Conservation (phyloP, 176 grass and related monocot species). For the Olyra latifolia region DNA sequence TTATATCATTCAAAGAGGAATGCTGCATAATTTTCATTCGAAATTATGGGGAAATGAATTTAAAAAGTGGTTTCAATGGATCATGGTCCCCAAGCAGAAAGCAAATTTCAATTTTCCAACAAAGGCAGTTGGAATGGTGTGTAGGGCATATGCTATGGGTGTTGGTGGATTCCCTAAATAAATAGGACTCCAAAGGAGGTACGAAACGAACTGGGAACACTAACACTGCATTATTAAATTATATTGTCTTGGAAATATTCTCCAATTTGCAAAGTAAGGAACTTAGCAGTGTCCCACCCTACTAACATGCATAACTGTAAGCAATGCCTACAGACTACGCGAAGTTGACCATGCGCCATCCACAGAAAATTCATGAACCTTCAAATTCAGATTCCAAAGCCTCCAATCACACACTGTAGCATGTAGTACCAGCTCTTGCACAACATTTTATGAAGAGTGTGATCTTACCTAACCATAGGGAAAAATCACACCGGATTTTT, state of each 20-base stretch:
- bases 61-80: not conserved
- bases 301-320: not conserved
- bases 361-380: not conserved
- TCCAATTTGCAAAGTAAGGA: not conserved
- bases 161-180: not conserved
- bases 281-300: not conserved
- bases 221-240: not conserved
- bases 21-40: not conserved
- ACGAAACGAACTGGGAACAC: not conserved
- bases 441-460: not conserved
- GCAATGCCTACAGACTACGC: not conserved
- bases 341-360: not conserved
- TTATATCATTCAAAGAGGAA: not conserved
- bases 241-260: conserved; percentile 2
- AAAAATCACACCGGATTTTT: not conserved
- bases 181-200: not conserved
- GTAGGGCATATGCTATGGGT: not conserved
- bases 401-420: not conserved
- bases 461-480: not conserved
- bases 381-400: not conserved
- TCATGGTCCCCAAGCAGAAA: not conserved
- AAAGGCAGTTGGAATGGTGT: not conserved
- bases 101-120: not conserved
- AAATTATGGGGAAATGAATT: not conserved
- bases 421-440: not conserved